phyloP scores from a whole-genome alignment of 805 yeast species.

The Starmerella kuoi region DNA sequence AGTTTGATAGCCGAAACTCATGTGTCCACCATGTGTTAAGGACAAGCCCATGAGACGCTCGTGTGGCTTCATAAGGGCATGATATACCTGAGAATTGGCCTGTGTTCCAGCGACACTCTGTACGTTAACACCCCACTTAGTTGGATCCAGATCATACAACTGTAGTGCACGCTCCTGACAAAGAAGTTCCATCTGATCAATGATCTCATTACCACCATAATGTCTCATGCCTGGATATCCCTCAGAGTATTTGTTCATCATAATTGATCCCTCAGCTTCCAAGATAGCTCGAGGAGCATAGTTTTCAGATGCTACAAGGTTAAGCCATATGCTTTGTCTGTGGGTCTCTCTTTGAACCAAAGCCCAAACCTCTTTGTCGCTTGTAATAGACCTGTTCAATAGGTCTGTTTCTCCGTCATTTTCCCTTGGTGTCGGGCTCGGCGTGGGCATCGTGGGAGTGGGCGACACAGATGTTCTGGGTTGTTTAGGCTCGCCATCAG shows the following conservation, averaged over 20 bases:
- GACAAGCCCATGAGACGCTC: conserved; percentile 97
- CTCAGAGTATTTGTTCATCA: conserved; percentile 96
- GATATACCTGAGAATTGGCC: conserved; percentile 92
- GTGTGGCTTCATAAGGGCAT: conserved; percentile 86
- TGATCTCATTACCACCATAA: conserved; percentile 95
- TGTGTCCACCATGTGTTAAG: conserved; percentile 96
- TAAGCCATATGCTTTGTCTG: conserved; percentile 87
- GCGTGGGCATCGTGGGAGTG: neutral
- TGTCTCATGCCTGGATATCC: conserved; percentile 98
- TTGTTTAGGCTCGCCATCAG: neutral
- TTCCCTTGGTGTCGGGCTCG: neutral
- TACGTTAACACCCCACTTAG: conserved; percentile 94
- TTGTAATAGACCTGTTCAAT: conserved; percentile 7
- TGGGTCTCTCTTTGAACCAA: conserved; percentile 52
- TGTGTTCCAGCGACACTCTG: conserved; percentile 95
- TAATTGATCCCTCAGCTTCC: conserved; percentile 91
- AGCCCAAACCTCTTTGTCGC: conserved; percentile 31
- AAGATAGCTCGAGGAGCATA: conserved; percentile 90
- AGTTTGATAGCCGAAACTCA: conserved; percentile 97
- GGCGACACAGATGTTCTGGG: neutral
- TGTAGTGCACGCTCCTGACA: conserved; percentile 91
- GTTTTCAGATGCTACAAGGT: conserved; percentile 91
- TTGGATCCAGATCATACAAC: conserved; percentile 68
- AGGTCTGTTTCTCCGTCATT: neutral
- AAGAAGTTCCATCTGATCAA: conserved; percentile 80